Conservation (phyloP, 345 rosid species). For the Melaleuca quinquenervia region DNA sequence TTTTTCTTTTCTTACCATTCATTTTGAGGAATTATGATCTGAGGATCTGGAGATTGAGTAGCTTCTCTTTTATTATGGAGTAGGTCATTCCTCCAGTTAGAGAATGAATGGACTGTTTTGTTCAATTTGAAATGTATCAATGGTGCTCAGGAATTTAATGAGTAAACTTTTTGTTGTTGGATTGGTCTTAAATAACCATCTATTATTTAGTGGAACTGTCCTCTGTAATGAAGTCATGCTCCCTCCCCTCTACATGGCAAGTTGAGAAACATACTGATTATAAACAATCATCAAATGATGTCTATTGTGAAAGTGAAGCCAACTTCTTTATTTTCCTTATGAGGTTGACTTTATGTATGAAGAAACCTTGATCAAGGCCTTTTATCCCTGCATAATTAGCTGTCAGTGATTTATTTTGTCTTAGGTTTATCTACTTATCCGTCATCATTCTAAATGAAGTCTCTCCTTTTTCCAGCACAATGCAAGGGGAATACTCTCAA, state of each 20-base stretch:
- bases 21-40: not conserved
- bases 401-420: not conserved
- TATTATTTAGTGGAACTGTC: not conserved
- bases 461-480: constrained; percentile 48
- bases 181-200: not conserved
- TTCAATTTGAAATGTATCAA: not conserved
- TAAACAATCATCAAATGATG: not conserved
- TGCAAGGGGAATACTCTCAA: constrained; percentile 82
- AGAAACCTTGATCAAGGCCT: not conserved
- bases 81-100: not conserved
- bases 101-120: not conserved
- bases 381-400: not conserved
- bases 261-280: not conserved
- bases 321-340: not conserved
- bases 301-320: not conserved
- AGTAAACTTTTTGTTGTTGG: not conserved
- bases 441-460: not conserved
- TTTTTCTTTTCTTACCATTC: not conserved
- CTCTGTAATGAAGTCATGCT: not conserved
- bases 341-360: not conserved
- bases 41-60: not conserved
- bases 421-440: not conserved
- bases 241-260: not conserved
- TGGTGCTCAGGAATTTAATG: not conserved
- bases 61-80: not conserved